phyloP scores from a whole-genome alignment of 148 eudicot genomes.

The Amaranthus palmeri region DNA sequence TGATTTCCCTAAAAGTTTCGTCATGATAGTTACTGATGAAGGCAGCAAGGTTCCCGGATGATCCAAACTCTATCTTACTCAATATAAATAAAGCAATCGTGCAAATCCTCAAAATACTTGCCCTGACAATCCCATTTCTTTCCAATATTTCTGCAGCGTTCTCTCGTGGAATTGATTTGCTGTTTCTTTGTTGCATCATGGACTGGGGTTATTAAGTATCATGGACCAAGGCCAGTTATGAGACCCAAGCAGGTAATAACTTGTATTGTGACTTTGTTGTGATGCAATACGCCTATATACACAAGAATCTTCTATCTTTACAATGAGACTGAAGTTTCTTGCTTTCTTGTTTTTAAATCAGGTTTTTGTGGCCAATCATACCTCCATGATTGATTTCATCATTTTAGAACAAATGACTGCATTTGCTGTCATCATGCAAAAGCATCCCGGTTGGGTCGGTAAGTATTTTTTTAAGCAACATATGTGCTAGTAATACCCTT shows the following conservation, averaged over 20 bases:
- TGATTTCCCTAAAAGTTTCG: too few relatives aligned
- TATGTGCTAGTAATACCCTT: not conserved
- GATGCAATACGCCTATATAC: not conserved
- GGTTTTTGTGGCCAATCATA: slow-evolving; percentile 98
- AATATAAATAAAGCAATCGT: too few relatives aligned
- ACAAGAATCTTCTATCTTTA: not conserved
- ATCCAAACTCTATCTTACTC: too few relatives aligned
- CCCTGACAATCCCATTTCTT: not conserved
- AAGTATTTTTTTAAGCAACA: slow-evolving; percentile 29
- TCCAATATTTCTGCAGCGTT: slow-evolving; percentile 43
- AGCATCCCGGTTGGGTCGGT: slow-evolving; percentile 99
- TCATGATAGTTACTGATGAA: too few relatives aligned
- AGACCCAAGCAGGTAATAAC: slow-evolving; percentile 77
- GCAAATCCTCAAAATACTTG: not conserved
- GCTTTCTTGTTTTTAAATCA: slow-evolving; percentile 21
- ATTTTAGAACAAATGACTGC: slow-evolving; percentile 99
- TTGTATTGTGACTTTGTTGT: not conserved
- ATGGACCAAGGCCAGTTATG: slow-evolving; percentile 92
- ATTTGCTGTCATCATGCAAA: slow-evolving; percentile 99
- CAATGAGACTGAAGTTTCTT: not conserved
- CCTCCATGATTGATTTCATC: slow-evolving; percentile 98
- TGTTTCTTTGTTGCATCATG: slow-evolving; percentile 98
- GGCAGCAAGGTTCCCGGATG: too few relatives aligned
- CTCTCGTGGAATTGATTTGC: slow-evolving; percentile 94
- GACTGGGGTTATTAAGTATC: slow-evolving; percentile 98